These are phyloP conservation scores for Amanita jacksonii DNA, from an alignment of 768 basidiomycete species.

Conservation along the genomic window DNA sequence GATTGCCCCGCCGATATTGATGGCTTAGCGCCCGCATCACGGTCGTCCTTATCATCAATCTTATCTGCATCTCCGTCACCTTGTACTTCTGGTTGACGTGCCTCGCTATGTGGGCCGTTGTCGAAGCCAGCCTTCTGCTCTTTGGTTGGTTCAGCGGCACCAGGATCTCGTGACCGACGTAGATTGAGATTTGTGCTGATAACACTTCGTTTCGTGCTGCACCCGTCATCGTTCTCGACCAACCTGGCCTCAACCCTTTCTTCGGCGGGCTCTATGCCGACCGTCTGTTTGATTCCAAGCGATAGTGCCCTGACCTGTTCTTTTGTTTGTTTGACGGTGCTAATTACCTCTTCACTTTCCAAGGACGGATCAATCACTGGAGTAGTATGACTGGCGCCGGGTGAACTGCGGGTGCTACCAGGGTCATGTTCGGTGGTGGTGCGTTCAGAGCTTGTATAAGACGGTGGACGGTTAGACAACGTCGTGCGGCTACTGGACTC, in stretches of 20 bases:
- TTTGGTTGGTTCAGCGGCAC: neutral
- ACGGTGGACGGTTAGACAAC: slow-evolving; percentile 1
- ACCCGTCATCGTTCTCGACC: neutral
- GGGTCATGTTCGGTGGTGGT: slow-evolving; percentile 6
- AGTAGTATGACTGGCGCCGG: slow-evolving; percentile 1
- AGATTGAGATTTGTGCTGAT: no score
- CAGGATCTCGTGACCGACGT: neutral
- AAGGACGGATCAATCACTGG: slow-evolving; percentile 20
- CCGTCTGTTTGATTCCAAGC: slow-evolving; percentile 17
- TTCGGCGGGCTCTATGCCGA: slow-evolving; percentile 24
- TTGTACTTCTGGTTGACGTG: neutral
- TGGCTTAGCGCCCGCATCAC: slow-evolving; percentile 24
- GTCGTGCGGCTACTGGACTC: slow-evolving; percentile 6
- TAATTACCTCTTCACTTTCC: slow-evolving; percentile 11
- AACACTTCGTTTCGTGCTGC: no score
- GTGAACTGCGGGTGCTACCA: slow-evolving; percentile 5
- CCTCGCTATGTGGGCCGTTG: slow-evolving; percentile 4
- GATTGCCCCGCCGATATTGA: slow-evolving; percentile 37
- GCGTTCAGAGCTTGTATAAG: slow-evolving; percentile 7
- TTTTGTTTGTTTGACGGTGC: slow-evolving; percentile 15
- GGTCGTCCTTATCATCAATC: slow-evolving; percentile 17
- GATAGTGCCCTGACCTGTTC: slow-evolving; percentile 16
- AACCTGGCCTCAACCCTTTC: slow-evolving; percentile 13
- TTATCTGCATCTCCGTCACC: slow-evolving; percentile 10
- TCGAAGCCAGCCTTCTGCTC: neutral